Conservation (phyloP, 768 basidiomycete genomes). For the Termitomyces sp. region DNA sequence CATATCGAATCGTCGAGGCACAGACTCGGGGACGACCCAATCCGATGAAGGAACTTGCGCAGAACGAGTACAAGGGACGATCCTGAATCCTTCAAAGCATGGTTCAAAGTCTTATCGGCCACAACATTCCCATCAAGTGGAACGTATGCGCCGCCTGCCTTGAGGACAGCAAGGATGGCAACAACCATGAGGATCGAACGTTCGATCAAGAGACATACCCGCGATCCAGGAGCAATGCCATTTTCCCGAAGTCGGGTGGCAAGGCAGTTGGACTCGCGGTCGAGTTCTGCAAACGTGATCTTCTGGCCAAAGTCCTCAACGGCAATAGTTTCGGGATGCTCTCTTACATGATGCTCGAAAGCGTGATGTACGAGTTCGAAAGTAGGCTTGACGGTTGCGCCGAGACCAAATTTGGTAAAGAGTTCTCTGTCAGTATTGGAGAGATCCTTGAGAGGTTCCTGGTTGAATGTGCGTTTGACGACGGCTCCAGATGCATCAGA, state of each 20-base stretch:
- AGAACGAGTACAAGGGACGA: conserved; percentile 41
- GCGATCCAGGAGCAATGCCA: conserved; percentile 42
- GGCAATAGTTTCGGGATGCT: conserved; percentile 39
- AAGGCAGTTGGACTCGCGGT: conserved; percentile 42
- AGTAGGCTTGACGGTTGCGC: conserved; percentile 31
- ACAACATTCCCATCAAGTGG: conserved; percentile 56
- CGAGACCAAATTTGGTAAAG: conserved; percentile 45
- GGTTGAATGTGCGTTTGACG: conserved; percentile 9
- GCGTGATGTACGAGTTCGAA: conserved; percentile 54
- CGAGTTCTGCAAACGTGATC: conserved; percentile 50
- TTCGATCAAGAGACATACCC: conserved; percentile 52
- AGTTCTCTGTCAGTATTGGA: conserved; percentile 36
- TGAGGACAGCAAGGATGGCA: conserved; percentile 52
- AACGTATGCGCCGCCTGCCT: conserved; percentile 55
- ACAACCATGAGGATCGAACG: conserved; percentile 52
- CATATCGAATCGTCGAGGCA: conserved; percentile 22
- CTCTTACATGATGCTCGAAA: conserved; percentile 41
- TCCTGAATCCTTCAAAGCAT: conserved; percentile 45
- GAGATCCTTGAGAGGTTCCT: conserved; percentile 20
- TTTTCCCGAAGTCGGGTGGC: conserved; percentile 36
- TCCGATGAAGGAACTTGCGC: conserved; percentile 35
- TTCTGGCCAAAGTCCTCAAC: conserved; percentile 45
- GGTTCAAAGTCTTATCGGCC: conserved; percentile 48
- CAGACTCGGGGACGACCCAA: neutral
- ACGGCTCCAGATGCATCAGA: neutral